These are phyloP conservation scores for Hanseniaspora singularis DNA, from an alignment of 805 yeast species.

Conservation along the genomic window DNA sequence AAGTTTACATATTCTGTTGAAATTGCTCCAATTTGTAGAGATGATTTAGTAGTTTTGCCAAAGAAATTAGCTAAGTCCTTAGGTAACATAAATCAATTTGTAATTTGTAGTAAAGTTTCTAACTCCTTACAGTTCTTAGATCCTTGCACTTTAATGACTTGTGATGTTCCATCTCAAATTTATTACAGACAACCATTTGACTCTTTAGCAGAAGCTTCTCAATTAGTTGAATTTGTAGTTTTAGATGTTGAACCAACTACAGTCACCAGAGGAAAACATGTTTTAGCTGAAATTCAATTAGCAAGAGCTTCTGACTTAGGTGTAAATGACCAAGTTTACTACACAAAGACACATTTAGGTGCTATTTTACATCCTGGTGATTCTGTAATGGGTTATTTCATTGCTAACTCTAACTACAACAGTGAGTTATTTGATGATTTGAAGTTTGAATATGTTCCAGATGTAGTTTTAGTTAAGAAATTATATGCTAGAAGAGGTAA, in stretches of 20 bases:
- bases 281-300: constrained; percentile 80
- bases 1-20: constrained; percentile 89
- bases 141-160: constrained; percentile 64
- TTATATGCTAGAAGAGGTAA: constrained; percentile 69
- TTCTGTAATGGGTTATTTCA: constrained; percentile 80
- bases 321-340: constrained; percentile 66
- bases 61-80: constrained; percentile 68
- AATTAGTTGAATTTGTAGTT: constrained; percentile 75
- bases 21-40: constrained; percentile 92
- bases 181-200: constrained; percentile 79
- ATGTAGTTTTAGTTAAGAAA: constrained; percentile 81
- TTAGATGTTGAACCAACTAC: constrained; percentile 92
- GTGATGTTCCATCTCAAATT: constrained; percentile 56
- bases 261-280: constrained; percentile 57
- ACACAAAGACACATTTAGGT: constrained; percentile 84
- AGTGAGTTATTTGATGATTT: constrained; percentile 68
- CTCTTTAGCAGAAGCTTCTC: constrained; percentile 61
- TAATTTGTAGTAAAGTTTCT: constrained; percentile 71
- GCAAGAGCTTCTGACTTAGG: constrained; percentile 88
- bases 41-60: constrained; percentile 87
- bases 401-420: constrained; percentile 78
- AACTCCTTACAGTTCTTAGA: constrained; percentile 80
- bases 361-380: constrained; percentile 95
- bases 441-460: constrained; percentile 57
- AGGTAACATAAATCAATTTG: constrained; percentile 74